Conservation (phyloP, 306 rosid species). For the Crotalaria pallida region DNA sequence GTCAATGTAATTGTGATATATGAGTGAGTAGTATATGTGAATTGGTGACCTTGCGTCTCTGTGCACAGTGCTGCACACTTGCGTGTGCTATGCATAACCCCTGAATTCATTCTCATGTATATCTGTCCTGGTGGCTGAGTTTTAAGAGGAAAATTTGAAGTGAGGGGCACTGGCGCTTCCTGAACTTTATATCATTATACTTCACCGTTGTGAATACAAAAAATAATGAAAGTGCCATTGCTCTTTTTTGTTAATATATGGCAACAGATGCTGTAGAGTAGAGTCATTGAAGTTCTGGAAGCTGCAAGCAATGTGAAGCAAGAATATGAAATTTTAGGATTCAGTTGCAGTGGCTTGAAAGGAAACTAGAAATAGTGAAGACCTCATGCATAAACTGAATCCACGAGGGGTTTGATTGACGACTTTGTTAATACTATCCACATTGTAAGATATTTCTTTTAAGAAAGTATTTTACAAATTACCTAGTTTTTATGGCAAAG, state of each 20-base stretch:
- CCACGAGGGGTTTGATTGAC: not conserved
- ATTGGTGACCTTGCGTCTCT: not conserved
- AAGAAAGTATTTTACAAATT: no score
- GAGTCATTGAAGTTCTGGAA: not conserved
- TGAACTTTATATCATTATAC: not conserved
- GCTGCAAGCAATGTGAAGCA: not conserved
- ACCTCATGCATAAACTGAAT: not conserved
- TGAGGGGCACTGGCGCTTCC: not conserved
- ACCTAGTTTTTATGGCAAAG: not conserved
- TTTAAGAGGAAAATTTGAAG: not conserved
- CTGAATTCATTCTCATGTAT: not conserved
- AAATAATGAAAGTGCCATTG: not conserved
- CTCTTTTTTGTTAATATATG: not conserved
- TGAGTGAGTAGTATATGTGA: not conserved
- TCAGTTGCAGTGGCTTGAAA: not conserved
- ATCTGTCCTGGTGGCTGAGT: not conserved
- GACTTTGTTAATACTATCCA: not conserved
- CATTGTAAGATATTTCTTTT: not conserved
- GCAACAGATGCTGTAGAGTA: not conserved
- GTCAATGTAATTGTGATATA: conserved; percentile 19
- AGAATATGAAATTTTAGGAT: not conserved
- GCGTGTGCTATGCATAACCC: not conserved
- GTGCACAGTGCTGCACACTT: conserved; percentile 1
- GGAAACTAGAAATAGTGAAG: not conserved
- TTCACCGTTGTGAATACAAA: not conserved